Base-by-base conservation (phyloP, 2,329 filamentous ascomycete species). In the Epichloe uncinata region DNA sequence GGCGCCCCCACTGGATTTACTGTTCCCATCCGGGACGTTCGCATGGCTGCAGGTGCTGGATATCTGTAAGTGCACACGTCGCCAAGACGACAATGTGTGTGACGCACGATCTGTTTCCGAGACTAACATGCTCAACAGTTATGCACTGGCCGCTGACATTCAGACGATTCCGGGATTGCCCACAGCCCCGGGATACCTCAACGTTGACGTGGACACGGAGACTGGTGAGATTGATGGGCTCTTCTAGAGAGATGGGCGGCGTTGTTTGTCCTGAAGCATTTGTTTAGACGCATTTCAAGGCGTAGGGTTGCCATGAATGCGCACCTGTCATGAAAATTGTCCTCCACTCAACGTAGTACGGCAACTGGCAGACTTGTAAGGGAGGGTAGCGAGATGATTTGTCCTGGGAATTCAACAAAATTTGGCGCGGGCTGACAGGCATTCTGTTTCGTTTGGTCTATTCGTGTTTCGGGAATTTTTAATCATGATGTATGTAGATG, bases 101-200 rank as follows among this genome's bases (percentile, higher is more conserved):
- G 13, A 6, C 8, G 5, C 12, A 20, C 26, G n/a, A 9, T 8
- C 2, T 13, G 41, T 11, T 33, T 15, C n/a, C n/a, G 7, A 11
- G 18, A 57, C 68, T 75, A 63, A 74, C 55, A 47, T 7, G n/a
- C 2, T 36, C 35, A 49, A 44, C 56, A 85, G 85, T 49, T 96
- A 95, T 60, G 93, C 93, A 6, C 77, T 97, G 54, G 93, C 93
- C 49, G 93, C 93, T 13, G 93, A 98, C 63, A 97, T 98, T 57
- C 93, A 97, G 74, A 98, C 93, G 1, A 98, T 98, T 56, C 93
- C 93, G 13, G 93, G 93, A 54, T 73, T 98, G 56, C 91, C 91
- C 9, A 97, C 93, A 8, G 91, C 91, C 18, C 93, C 91, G 8
- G 93, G 93, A 11, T 97, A 97, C 64, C 73, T 97, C 54, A 96